Base-by-base conservation (phyloP, 202 grass and related monocot genomes). In the Schoenoplectus tabernaemontani region DNA sequence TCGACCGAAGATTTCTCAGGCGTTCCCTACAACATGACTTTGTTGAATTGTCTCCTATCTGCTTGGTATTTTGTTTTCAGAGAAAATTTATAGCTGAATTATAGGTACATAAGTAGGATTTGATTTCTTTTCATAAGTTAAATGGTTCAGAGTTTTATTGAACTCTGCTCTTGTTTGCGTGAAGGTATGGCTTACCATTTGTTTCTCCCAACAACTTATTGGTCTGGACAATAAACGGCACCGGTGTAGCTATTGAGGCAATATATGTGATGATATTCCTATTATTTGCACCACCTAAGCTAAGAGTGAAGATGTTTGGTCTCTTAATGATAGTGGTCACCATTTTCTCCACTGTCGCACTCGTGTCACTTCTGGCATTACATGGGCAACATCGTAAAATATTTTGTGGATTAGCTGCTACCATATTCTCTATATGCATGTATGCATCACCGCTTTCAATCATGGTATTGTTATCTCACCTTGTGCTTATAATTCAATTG, bases 1-100 rank as follows among this genome's bases (percentile, higher is more conserved):
- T 99, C 96, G 48, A 99, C 96, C 38, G 96, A 99, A 82, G 88
- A 99, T 83, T 99, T 99, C 86, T 99, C 96, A 22, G 92, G 96
- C 15, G 90, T 99, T 77, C 96, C 96, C 76, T 99, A 99, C 88
- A 95, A 90, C 86, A 99, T 92, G 96, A 93, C 96, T 69, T 82
- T 99, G 75, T 90, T 99, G 85, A 99, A 99, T 85, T 99, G 96
- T 85, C 91, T 99, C 83, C 90, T 99, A 74, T 95, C 96, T 12
- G 92, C 91, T 20, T 99, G 96, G 96, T 94, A 90, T 69, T 77
- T 82, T 26, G 24, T 67, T 28, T 9, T 54, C 20, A 43, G 10
- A 59, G 34, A 61, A 78, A 17, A 15, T 61, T 42, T 78, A 2
- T 39, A 60, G 1, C 11, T 78, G 50, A 23, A 59, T 79, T 63